These are phyloP conservation scores for Astrocystis sublimbata DNA, from an alignment of 495 filamentous ascomycete genomes.

Conservation along the genomic window DNA sequence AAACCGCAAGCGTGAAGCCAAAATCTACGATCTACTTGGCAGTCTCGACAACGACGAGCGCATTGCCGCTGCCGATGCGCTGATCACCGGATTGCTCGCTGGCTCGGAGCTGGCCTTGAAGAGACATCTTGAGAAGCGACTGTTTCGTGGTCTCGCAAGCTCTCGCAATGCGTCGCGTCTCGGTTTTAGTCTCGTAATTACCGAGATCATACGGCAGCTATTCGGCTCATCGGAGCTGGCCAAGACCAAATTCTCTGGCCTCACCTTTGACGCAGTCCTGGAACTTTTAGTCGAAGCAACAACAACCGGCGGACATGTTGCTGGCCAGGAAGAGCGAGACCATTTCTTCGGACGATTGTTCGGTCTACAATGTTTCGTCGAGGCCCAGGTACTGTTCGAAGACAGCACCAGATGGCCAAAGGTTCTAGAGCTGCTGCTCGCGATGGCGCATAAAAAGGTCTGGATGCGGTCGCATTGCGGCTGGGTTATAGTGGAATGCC, in stretches of 20 bases:
- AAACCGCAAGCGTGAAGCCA: conserved; percentile 48
- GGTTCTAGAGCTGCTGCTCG: conserved; percentile 59
- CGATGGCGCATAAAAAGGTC: conserved; percentile 64
- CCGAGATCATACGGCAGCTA: conserved; percentile 73
- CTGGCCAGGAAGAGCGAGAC: conserved; percentile 82
- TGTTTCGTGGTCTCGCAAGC: conserved; percentile 88
- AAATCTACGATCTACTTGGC: conserved; percentile 53
- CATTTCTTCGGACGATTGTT: conserved; percentile 83
- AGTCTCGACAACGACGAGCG: conserved; percentile 53
- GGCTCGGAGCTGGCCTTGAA: conserved; percentile 47
- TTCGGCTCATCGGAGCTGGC: conserved; percentile 48
- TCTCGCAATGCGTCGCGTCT: conserved; percentile 84
- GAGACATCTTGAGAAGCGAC: conserved; percentile 59
- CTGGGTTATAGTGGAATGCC: conserved; percentile 61
- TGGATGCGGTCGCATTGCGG: conserved; percentile 91
- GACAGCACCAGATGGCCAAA: conserved; percentile 60
- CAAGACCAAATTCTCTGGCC: conserved; percentile 44
- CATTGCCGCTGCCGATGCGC: conserved; percentile 50
- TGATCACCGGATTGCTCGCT: conserved; percentile 48
- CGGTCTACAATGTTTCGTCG: conserved; percentile 80
- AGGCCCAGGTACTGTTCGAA: conserved; percentile 69
- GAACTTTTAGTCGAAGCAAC: conserved; percentile 70
- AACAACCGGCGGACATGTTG: conserved; percentile 59
- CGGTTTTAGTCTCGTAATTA: conserved; percentile 88
- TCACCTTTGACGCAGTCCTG: conserved; percentile 60